Conservation (phyloP, 2,329 filamentous ascomycete species). For the Phoma sp. region DNA sequence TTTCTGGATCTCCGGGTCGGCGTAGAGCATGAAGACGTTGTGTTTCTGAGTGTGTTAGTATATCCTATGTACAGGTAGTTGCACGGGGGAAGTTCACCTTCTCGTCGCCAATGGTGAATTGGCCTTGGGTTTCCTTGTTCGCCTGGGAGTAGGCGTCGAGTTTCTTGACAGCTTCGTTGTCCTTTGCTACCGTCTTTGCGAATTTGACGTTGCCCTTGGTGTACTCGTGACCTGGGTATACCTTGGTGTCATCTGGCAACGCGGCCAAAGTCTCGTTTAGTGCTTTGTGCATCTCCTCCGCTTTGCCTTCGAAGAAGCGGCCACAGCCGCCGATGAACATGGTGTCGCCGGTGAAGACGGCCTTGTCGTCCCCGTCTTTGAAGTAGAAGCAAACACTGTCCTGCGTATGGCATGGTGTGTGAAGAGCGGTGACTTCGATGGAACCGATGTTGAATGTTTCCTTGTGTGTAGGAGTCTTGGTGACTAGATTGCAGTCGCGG, state of each 20-base stretch:
- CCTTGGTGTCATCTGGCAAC: slow-evolving; percentile 87
- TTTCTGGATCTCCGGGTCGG: slow-evolving; percentile 85
- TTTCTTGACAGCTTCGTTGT: slow-evolving; percentile 74
- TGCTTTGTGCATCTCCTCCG: slow-evolving; percentile 86
- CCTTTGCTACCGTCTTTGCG: slow-evolving; percentile 71
- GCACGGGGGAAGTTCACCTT: slow-evolving; percentile 66
- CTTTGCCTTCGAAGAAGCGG: slow-evolving; percentile 91
- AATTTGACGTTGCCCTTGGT: slow-evolving; percentile 98
- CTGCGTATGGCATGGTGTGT: slow-evolving; percentile 97
- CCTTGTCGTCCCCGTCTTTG: slow-evolving; percentile 78
- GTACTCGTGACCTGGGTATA: slow-evolving; percentile 97
- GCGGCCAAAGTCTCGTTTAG: slow-evolving; percentile 82
- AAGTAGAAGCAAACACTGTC: slow-evolving; percentile 97
- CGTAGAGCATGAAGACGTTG: slow-evolving; percentile 94
- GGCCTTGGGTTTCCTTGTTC: slow-evolving; percentile 89
- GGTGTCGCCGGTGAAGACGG: slow-evolving; percentile 95
- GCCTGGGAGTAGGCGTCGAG: slow-evolving; percentile 77
- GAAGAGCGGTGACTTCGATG: slow-evolving; percentile 83
- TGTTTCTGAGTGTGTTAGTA: slow-evolving; percentile 65
- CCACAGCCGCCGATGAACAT: slow-evolving; percentile 95
- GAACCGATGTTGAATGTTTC: slow-evolving; percentile 81
- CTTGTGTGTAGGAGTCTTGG: slow-evolving; percentile 74
- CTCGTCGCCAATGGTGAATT: slow-evolving; percentile 96
- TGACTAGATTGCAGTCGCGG: slow-evolving; percentile 82
- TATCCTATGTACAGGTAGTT: not conserved